Conservation (phyloP, 1,139 yeast species). For the Debaryomyces subglobosus region DNA sequence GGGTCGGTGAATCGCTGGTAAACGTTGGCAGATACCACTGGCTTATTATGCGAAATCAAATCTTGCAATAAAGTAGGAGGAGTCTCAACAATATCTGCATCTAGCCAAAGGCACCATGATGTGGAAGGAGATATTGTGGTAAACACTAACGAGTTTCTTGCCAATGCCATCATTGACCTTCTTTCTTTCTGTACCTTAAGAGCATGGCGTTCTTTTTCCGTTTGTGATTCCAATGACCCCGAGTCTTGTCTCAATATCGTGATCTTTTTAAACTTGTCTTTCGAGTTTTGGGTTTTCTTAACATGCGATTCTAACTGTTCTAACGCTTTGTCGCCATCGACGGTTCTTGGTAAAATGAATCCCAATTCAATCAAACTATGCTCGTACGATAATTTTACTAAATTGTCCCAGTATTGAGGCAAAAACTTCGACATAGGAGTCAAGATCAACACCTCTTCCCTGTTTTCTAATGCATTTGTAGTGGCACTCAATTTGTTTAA, state of each 20-base stretch:
- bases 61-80: conserved; percentile 84
- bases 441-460: conserved; percentile 79
- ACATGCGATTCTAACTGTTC: conserved; percentile 72
- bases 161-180: conserved; percentile 88
- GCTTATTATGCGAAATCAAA: conserved; percentile 81
- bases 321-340: conserved; percentile 80
- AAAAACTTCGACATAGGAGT: conserved; percentile 89
- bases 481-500: conserved; percentile 75
- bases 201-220: conserved; percentile 75
- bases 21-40: conserved; percentile 89
- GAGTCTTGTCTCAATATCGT: conserved; percentile 91
- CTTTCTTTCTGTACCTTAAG: conserved; percentile 85
- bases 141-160: conserved; percentile 86
- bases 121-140: conserved; percentile 90
- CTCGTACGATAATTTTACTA: conserved; percentile 75
- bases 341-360: conserved; percentile 81
- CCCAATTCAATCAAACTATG: conserved; percentile 85
- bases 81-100: conserved; percentile 89
- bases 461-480: conserved; percentile 67
- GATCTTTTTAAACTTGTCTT: conserved; percentile 71
- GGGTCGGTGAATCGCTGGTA: conserved; percentile 76
- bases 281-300: conserved; percentile 58
- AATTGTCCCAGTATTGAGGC: conserved; percentile 84
- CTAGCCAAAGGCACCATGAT: conserved; percentile 95
- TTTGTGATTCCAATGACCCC: conserved; percentile 65